Conservation (phyloP, 495 filamentous ascomycete species). For the Penicillium angulare region DNA sequence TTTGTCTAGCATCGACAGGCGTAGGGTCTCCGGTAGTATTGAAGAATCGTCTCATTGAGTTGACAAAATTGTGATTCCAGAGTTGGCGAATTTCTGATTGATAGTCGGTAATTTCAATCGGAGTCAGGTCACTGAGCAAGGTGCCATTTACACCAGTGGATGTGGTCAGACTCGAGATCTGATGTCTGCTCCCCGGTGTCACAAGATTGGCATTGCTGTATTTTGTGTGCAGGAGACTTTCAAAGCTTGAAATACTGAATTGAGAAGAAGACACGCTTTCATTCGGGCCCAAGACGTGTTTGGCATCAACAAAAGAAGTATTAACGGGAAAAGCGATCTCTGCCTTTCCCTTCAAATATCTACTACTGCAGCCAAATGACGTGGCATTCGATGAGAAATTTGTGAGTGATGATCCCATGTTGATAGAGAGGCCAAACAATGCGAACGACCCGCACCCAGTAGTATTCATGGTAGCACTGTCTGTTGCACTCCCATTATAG, state of each 20-base stretch:
- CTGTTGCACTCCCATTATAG: background rate
- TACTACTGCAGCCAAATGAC: slow-evolving; percentile 13
- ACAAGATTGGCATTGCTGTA: background rate
- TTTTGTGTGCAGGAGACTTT: slow-evolving; percentile 1
- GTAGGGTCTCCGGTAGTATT: slow-evolving; percentile 2
- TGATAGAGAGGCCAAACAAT: slow-evolving; percentile 12
- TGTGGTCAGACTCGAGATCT: background rate
- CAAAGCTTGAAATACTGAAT: slow-evolving; percentile 3
- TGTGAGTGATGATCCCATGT: background rate
- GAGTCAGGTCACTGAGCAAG: background rate
- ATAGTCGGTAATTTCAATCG: background rate
- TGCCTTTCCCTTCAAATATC: slow-evolving; percentile 8
- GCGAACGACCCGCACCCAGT: slow-evolving; percentile 9
- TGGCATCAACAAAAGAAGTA: background rate
- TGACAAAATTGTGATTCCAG: slow-evolving; percentile 24
- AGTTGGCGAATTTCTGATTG: slow-evolving; percentile 1
- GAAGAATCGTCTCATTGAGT: slow-evolving; percentile 18
- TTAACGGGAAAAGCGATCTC: background rate
- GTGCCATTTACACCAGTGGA: background rate
- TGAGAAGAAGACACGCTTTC: background rate
- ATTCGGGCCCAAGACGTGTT: background rate
- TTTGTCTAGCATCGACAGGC: background rate
- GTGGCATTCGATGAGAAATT: slow-evolving; percentile 9
- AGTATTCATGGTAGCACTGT: slow-evolving; percentile 4
- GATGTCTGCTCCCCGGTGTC: background rate